Base-by-base conservation (phyloP, 2,329 filamentous ascomycete genomes). In the Microcyclosporella mali region DNA sequence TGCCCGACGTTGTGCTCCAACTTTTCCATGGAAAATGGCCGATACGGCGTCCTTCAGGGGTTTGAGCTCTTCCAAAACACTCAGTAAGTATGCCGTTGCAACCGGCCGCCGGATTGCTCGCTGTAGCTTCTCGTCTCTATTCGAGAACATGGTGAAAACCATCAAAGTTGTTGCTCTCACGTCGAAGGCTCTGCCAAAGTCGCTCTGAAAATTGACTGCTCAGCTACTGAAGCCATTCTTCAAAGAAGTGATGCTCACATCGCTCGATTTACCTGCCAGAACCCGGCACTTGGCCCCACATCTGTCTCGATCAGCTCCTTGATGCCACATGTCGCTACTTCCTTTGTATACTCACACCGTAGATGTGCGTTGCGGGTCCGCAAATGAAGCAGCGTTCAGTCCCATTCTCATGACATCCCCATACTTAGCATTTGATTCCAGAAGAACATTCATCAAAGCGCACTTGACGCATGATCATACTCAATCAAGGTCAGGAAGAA, bases 381-480 rank as follows among this genome's bases (percentile, higher is more conserved):
- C 81, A 37, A 90, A 70, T 45, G 81, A 85, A 53, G 88, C 71
- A 56, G 88, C 84, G 52, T 85, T 79, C 0, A 85, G 85, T 55
- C 84, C 81, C 53, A 89, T 81, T 17, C 85, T 75, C 18, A 89
- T 79, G 0, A 90, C 64, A 3, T 78, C 77, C 1, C 85, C 85
- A 21, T 82, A 69, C 54, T 78, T 78, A 65, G 79, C 73, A 65
- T 90, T 85, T 1, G 75, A 66, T 28, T 78, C 60, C 51, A 56
- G 33, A 37, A 57, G 51, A 32, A 54, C 88, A 70, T 29, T 86
- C 69, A 6, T 84, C 82, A 12, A 74, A 68, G 3, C 82, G 74
- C 88, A 62, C 10, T 86, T 70, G 82, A 84, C 88, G 17, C 85
- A 63, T 51, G 83, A 82, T 37, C 46, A 51, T 33, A 58, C 30